Conservation (phyloP, 371 early-diverging fungal genomes). For the Saksenaea oblongispora region DNA sequence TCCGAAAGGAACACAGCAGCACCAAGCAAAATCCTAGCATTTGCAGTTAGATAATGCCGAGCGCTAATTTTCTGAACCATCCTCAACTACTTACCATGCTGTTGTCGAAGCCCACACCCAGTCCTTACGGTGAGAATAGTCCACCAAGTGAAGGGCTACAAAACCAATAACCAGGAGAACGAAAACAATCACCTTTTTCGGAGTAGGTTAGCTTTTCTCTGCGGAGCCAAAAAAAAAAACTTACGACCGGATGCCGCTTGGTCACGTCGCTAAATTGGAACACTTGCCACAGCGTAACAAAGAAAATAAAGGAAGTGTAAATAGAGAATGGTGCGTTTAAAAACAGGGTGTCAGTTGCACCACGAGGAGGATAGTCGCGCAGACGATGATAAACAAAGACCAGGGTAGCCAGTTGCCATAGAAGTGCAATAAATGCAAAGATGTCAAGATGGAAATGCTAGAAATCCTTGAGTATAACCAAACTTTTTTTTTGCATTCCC, state of each 20-base stretch:
- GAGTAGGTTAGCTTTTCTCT: neutral
- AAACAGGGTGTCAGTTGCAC: constrained; percentile 33
- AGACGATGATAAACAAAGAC: constrained; percentile 45
- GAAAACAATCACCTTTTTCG: constrained; percentile 27
- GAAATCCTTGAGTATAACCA: neutral
- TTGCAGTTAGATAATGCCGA: neutral
- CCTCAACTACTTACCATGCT: constrained; percentile 50
- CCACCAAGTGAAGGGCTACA: constrained; percentile 43
- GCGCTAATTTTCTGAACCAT: no score
- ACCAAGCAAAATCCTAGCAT: constrained; percentile 34
- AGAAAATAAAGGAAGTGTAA: constrained; percentile 38
- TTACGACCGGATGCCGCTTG: constrained; percentile 34
- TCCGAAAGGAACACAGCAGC: constrained; percentile 33
- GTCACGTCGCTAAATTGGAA: constrained; percentile 38
- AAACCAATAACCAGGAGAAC: constrained; percentile 26
- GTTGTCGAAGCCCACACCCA: constrained; percentile 51
- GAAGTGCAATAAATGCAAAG: constrained; percentile 41
- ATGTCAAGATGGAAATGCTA: constrained; percentile 37
- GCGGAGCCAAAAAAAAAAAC: neutral
- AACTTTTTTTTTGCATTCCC: neutral
- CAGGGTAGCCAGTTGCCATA: constrained; percentile 47
- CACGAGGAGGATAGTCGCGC: constrained; percentile 48
- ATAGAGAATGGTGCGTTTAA: constrained; percentile 53
- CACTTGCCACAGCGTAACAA: constrained; percentile 36
- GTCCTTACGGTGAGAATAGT: constrained; percentile 48